phyloP scores from a whole-genome alignment of 495 filamentous ascomycete genomes.

The Penicillium desertorum region DNA sequence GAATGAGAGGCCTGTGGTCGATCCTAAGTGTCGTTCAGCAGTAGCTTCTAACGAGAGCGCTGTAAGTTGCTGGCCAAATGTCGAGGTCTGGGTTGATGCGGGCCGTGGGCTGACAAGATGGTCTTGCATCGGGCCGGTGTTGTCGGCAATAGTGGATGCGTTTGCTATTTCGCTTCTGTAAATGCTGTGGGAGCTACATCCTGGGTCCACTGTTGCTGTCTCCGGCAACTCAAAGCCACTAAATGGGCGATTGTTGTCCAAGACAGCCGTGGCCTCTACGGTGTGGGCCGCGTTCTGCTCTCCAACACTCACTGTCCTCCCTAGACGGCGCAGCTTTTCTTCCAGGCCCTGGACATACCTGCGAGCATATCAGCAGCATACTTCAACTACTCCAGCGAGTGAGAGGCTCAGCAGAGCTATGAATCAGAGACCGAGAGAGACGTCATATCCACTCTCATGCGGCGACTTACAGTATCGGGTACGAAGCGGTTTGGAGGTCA shows the following conservation, averaged over 20 bases:
- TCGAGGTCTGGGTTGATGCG: conserved; percentile 13
- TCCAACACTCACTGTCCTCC: not conserved
- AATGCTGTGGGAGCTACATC: not conserved
- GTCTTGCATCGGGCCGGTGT: conserved; percentile 18
- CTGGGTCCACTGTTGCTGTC: not conserved
- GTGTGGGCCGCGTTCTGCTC: not conserved
- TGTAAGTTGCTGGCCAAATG: conserved; percentile 34
- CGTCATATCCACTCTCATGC: not conserved
- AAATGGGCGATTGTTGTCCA: not conserved
- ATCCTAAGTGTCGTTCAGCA: conserved; percentile 41
- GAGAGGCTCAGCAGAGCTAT: not conserved
- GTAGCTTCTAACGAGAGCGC: conserved; percentile 38
- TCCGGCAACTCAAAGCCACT: not conserved
- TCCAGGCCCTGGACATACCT: conserved; percentile 41
- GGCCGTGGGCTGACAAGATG: conserved; percentile 8
- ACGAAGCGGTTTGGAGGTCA: conserved; percentile 36
- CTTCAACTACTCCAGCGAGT: not conserved
- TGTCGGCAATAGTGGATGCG: not conserved
- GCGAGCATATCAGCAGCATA: conserved; percentile 8
- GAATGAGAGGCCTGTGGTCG: conserved; percentile 39
- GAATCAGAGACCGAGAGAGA: not conserved
- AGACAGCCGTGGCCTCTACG: not conserved
- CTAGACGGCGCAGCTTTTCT: not conserved
- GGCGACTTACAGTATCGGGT: conserved; percentile 37
- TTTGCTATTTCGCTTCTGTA: not conserved